Evolutionary conservation across 768 basidiomycete species (phyloP), one percentile per base, ranked within the genome.

Genomic region (Tricholoma furcatifolium): DNA sequence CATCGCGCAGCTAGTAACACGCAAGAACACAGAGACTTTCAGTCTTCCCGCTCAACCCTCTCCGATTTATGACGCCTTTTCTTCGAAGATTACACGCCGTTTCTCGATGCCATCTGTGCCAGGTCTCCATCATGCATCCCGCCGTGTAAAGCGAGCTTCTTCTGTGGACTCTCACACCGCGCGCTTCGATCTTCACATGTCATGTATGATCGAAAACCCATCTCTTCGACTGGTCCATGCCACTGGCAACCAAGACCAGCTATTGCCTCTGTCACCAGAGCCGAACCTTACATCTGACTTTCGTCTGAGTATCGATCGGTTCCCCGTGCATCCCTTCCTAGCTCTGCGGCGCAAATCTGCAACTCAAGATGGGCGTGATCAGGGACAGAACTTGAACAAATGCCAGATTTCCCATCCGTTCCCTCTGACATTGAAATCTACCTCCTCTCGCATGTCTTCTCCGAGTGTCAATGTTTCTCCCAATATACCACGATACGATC

Each of bases 401-500:
- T 47, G 47, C 8, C 61, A 50, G 45, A 69, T 70, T 23, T 70
- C 70, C 23, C 64, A 61, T 38, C 69, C 70, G 1, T 70, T 64
- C 41, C 57, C 68, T 34, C 52, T 70, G 46, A 50, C 54, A 36
- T 50, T 58, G 7, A 47, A 44, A 6, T 40, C 48, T 17, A 15
- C 15, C n/a, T 7, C 23, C 11, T 15, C 27, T 6, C 34, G 11
- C 6, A 39, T 52, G n/a, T 32, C 42, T 20, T 23, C 31, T 36
- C 17, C 10, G 10, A 30, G 46, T 6, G 38, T 6, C 4, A 43
- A 36, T 2, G 24, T 4, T 17, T 7, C 34, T 2, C 15, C 42
- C 35, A 11, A 3, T 8, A 12, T 34, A 42, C 15, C 32, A 20
- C 50, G 48, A 31, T 9, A 27, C 18, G 52, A 58, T 21, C 32